Evolutionary conservation across 2,329 filamentous ascomycete species (phyloP), one percentile per base, ranked within the genome.

Genomic region (Emmonsia crescens): DNA sequence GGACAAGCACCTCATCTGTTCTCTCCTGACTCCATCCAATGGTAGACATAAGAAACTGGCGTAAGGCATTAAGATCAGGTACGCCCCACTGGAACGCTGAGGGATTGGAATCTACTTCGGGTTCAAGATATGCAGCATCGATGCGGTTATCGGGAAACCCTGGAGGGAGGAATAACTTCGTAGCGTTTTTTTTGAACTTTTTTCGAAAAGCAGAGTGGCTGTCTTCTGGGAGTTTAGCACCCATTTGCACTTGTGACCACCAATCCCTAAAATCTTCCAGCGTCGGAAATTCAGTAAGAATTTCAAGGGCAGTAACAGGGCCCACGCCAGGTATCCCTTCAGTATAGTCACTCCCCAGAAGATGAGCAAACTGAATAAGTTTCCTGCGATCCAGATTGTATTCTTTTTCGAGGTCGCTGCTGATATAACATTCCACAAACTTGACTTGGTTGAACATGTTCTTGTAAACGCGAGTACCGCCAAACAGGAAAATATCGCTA

Each of bases 361-460:
- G 81, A 70, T 97, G 92, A 0, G 94, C 94, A 62, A 97, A 84
- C 21, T 88, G 83, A 64, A 99, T 96, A 59, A 99, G 85, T 70
- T 93, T 90, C 60, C 88, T 82, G n/a, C 93, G 85, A 2, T 89
- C 88, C 0, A 99, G 83, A 0, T 89, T 90, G 64, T 96, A 87
- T 68, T 99, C 95, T 68, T 89, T 89, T 69, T 96, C 90, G 0
- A 99, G 80, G 70, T 99, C 94, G 0, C 79, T 80, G 2, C 86
- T 78, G 10, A 99, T 82, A 72, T 97, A 99, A 76, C 94, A 97
- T 76, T 99, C 94, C 49, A 99, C 94, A 68, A 91, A 96, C 73
- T 99, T 99, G 74, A 94, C 94, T 68, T 91, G 88, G 75, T 96
- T 99, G 80, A 99, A 99, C 91, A 99, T 96, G 78, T 99, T 99